Percentiles rank a stretch among this genome's conserved stretches.
These are phyloP conservation scores for Petunia hybrid DNA, from an alignment of 305 asterid genomes.

Conservation along the genomic window DNA sequence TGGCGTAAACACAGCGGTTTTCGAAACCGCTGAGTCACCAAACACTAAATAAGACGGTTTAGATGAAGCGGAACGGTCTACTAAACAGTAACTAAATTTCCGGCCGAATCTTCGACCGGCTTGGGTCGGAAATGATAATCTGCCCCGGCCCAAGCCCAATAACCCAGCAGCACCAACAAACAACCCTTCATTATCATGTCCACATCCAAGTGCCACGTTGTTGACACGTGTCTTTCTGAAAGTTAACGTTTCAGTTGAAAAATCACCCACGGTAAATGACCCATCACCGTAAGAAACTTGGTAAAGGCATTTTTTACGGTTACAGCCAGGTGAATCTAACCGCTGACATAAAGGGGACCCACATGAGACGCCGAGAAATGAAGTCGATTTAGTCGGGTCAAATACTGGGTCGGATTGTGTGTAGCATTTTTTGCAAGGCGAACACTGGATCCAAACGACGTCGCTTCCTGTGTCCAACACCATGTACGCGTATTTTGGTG, in stretches of 20 bases:
- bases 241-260: conserved; percentile 55
- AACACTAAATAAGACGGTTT: conserved; percentile 49
- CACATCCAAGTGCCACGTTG: conserved; percentile 52
- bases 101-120: conserved; percentile 46
- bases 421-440: conserved; percentile 55
- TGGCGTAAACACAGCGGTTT: conserved; percentile 48
- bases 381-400: conserved; percentile 42
- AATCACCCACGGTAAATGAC: conserved; percentile 52
- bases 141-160: conserved; percentile 55
- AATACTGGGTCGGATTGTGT: conserved; percentile 55
- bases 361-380: conserved; percentile 43
- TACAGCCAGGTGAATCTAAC: conserved; percentile 52
- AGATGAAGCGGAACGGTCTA: conserved; percentile 49
- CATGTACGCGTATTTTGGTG: conserved; percentile 47
- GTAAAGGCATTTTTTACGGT: conserved; percentile 49
- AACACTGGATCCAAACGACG: conserved; percentile 58
- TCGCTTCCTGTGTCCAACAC: conserved; percentile 58
- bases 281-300: conserved; percentile 60
- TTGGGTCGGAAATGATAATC: conserved; percentile 49
- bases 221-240: conserved; percentile 44
- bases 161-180: conserved; percentile 56
- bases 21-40: conserved; percentile 46
- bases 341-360: conserved; percentile 49
- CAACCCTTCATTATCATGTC: conserved; percentile 56
- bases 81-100: conserved; percentile 53